Evolutionary conservation across 768 basidiomycete genomes (phyloP).

Genomic region (Agaricus blazei): DNA sequence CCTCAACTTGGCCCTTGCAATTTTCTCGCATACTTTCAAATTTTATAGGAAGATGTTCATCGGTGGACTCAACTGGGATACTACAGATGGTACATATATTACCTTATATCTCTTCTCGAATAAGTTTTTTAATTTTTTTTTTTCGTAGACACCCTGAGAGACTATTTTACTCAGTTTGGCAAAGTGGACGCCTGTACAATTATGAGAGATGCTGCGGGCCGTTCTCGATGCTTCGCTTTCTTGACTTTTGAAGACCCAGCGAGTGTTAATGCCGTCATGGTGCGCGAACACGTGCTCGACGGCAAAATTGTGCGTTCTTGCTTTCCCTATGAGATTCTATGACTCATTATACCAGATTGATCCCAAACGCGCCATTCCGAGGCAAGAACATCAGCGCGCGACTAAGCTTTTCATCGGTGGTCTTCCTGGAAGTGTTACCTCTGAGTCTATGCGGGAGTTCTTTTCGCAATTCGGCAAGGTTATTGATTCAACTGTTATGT

Average conservation of each 20-base stretch:
- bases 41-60: conserved; percentile 98
- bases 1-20: conserved; percentile 14
- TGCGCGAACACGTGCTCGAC: conserved; percentile 89
- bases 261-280: conserved; percentile 94
- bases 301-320: conserved; percentile 84
- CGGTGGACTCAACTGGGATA: conserved; percentile 99
- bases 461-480: conserved; percentile 94
- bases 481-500: conserved; percentile 97
- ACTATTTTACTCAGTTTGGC: conserved; percentile 95
- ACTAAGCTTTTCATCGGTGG: conserved; percentile 97
- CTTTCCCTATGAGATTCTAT: conserved; percentile 11
- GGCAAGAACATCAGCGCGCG: conserved; percentile 90
- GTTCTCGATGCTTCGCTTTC: conserved; percentile 97
- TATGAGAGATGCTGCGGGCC: conserved; percentile 94
- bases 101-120: conserved; percentile 29
- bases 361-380: conserved; percentile 97
- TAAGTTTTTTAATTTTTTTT: conserved; percentile 33
- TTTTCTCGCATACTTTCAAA: conserved; percentile 10
- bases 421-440: conserved; percentile 86
- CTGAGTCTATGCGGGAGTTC: conserved; percentile 89
- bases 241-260: conserved; percentile 92
- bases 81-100: conserved; percentile 85
- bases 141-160: conserved; percentile 62
- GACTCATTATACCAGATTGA: conserved; percentile 66
- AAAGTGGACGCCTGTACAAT: conserved; percentile 97